Base-by-base conservation (phyloP, 2,329 filamentous ascomycete genomes). In the Pyrenophora teres region DNA sequence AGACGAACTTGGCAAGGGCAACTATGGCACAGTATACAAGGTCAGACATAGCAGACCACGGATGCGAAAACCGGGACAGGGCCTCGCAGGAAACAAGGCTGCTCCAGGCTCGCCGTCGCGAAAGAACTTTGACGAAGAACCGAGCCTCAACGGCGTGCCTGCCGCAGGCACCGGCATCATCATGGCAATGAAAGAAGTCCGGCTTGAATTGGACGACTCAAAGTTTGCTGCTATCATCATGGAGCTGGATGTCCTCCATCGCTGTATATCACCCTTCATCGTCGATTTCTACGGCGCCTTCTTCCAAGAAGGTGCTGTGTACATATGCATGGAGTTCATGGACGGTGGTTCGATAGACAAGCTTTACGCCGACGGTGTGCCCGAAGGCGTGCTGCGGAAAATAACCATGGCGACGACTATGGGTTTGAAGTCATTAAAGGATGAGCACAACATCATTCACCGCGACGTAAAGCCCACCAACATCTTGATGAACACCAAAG, bases 311-410 rank as follows among this genome's bases (percentile, higher is more conserved):
- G 93, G 94, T 23, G 94, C 94, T 0, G 94, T 99, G 1, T 99
- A 99, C 75, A 97, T 99, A 74, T 99, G 94, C 76, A 96, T 99
- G 73, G 94, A 99, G 76, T 96, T 92, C 76, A 99, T 99, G 94
- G 92, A 99, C 70, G 94, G 94, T 40, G 94, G 94, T 6, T 97
- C 92, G 32, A 92, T 97, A 69, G 94, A 99, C 80, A 97, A 97
- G 74, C 78, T 99, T 10, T 99, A 99, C 72, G 83, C 83, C 9
- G 90, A 92, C 53, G 94, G 94, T 38, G 87, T 99, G 8, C 92
- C 94, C 0, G 94, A 99, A 72, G 84, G 84, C 36, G 87, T 99
- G 0, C 78, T 99, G 44, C 86, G 87, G 47, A 97, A 97, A 73
- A 94, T 99, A 58, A 92, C 93, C 0, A 84, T 94, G 58, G 88